phyloP scores from a whole-genome alignment of 805 yeast species.

The Myxozyma lipomycoides region DNA sequence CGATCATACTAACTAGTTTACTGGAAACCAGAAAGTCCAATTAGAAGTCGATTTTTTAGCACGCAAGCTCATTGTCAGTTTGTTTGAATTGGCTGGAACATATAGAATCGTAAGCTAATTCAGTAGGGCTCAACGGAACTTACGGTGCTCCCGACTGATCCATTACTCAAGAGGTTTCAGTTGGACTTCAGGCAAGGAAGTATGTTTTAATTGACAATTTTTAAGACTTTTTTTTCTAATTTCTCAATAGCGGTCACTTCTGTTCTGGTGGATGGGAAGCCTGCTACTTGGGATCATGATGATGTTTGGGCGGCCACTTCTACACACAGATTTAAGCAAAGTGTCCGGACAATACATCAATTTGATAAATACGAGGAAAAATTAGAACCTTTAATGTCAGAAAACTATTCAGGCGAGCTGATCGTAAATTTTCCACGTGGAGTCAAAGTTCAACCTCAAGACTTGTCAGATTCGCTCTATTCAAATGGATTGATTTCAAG shows the following conservation, averaged over 20 bases:
- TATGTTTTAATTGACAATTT: slow-evolving; percentile 34
- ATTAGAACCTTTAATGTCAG: slow-evolving; percentile 43
- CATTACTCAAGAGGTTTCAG: slow-evolving; percentile 53
- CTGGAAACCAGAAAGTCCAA: slow-evolving; percentile 26
- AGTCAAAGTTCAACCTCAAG: slow-evolving; percentile 58
- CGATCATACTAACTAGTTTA: slow-evolving; percentile 2
- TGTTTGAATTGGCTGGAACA: background rate
- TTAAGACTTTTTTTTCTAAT: background rate
- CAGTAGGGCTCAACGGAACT: slow-evolving; percentile 71
- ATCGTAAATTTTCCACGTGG: slow-evolving; percentile 60
- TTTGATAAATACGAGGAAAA: slow-evolving; percentile 27
- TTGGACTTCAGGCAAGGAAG: slow-evolving; percentile 70
- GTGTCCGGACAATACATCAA: slow-evolving; percentile 30
- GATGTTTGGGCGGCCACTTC: slow-evolving; percentile 47
- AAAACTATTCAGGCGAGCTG: slow-evolving; percentile 60
- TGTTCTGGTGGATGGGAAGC: slow-evolving; percentile 61
- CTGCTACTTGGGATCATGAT: slow-evolving; percentile 51
- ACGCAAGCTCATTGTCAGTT: slow-evolving; percentile 11
- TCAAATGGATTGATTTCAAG: slow-evolving; percentile 22
- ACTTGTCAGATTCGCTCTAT: slow-evolving; percentile 29
- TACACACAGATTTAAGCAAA: slow-evolving; percentile 17
- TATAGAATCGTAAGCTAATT: background rate
- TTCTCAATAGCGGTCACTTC: slow-evolving; percentile 45
- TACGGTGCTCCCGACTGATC: slow-evolving; percentile 67
- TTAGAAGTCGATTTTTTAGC: slow-evolving; percentile 19